A percentile compares a stretch with the other conserved stretches of the same genome.
Evolutionary conservation across 441 rosid species (phyloP).

Genomic region (Erodium chrysanthum): DNA sequence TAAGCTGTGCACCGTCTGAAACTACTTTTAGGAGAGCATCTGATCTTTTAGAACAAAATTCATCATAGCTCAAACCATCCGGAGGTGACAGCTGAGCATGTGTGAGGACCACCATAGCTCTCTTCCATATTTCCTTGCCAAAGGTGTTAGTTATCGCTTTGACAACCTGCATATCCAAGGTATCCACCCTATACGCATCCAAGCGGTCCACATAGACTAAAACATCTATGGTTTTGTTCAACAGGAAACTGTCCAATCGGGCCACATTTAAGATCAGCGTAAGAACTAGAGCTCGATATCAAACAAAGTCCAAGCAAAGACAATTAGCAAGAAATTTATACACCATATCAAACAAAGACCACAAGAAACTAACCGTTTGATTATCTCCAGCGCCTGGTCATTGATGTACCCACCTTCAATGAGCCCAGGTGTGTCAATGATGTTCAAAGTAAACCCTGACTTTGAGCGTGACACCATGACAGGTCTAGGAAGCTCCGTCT

Average conservation of each 20-base stretch:
- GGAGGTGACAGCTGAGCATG: conserved; percentile 53
- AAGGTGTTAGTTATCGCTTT: conserved; percentile 38
- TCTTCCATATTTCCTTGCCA: conserved; percentile 47
- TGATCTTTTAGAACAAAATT: conserved; percentile 34
- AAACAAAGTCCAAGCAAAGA: background rate
- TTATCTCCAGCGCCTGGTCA: conserved; percentile 77
- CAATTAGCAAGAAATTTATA: background rate
- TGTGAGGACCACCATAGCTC: conserved; percentile 42
- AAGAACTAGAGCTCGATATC: background rate
- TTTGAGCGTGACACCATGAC: conserved; percentile 73
- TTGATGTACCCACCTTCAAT: conserved; percentile 93
- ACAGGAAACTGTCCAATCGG: conserved; percentile 51
- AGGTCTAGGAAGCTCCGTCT: conserved; percentile 78
- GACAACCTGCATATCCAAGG: conserved; percentile 37
- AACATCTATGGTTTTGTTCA: conserved; percentile 73
- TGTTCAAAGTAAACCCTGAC: conserved; percentile 73
- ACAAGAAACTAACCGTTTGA: conserved; percentile 50
- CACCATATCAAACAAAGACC: conserved; percentile 7
- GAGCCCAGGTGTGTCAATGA: conserved; percentile 85
- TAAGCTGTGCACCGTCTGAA: conserved; percentile 32
- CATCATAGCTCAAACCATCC: conserved; percentile 38
- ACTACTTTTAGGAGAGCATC: conserved; percentile 40
- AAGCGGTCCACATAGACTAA: conserved; percentile 80
- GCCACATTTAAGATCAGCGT: background rate
- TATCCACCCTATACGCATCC: conserved; percentile 92